These are phyloP conservation scores for Candida tropicalis DNA, from an alignment of 1,139 yeast genomes.

Conservation along the genomic window DNA sequence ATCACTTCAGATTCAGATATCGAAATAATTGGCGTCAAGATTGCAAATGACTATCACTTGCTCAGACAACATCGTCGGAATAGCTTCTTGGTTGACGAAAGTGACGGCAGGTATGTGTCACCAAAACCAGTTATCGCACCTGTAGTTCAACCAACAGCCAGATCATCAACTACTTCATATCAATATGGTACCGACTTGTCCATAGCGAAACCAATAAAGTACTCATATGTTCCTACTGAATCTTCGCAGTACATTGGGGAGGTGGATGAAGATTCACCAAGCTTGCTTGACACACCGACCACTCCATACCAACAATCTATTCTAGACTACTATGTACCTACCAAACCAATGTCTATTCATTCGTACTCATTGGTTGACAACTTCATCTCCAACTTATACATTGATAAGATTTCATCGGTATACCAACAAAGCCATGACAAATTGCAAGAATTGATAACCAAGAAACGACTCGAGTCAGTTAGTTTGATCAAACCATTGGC, in stretches of 20 bases:
- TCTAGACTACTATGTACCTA: conserved; percentile 21
- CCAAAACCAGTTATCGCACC: no score
- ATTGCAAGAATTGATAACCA: conserved; percentile 19
- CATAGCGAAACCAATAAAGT: conserved; percentile 10
- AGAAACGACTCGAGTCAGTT: conserved; percentile 20
- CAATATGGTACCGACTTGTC: conserved; percentile 19
- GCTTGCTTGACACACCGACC: conserved; percentile 5
- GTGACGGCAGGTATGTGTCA: background rate
- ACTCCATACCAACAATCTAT: conserved; percentile 21
- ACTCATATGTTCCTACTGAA: no score
- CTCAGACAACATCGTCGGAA: conserved; percentile 1
- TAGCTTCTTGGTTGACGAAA: conserved; percentile 9
- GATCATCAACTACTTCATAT: background rate
- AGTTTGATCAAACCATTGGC: conserved; percentile 18
- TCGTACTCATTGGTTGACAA: conserved; percentile 21
- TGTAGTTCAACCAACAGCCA: no score
- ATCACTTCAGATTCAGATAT: conserved; percentile 11
- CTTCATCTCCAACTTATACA: conserved; percentile 20
- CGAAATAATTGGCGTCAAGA: conserved; percentile 13
- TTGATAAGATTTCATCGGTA: conserved; percentile 19
- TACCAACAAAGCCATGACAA: conserved; percentile 18
- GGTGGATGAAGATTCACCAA: background rate
- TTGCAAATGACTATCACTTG: conserved; percentile 17
- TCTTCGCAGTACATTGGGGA: no score
- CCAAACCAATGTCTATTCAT: conserved; percentile 19